A percentile compares a stretch with the other conserved stretches of the same genome.
These are phyloP conservation scores for Antrodiella citrinella DNA, from an alignment of 768 basidiomycete species.

Conservation along the genomic window DNA sequence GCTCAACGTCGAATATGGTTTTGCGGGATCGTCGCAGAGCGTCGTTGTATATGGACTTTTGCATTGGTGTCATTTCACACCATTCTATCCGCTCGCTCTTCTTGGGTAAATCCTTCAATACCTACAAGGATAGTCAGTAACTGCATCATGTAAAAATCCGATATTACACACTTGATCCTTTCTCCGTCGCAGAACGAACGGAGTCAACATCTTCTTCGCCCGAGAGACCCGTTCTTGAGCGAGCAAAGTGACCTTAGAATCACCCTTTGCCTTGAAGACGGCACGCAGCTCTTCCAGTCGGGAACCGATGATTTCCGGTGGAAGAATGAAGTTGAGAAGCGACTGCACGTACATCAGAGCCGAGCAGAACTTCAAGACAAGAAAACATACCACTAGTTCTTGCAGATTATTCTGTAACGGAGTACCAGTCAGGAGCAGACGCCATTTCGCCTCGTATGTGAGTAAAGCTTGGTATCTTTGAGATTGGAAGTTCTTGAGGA, in stretches of 20 bases:
- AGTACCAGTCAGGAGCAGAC: conserved; percentile 89
- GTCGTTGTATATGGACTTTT: conserved; percentile 78
- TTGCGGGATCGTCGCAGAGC: conserved; percentile 80
- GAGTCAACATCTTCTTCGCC: conserved; percentile 99
- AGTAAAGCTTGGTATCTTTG: conserved; percentile 88
- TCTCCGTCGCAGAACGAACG: conserved; percentile 92
- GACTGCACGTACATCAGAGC: conserved; percentile 47
- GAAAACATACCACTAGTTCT: conserved; percentile 68
- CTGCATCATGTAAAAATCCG: not conserved
- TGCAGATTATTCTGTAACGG: conserved; percentile 90
- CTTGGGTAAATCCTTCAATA: conserved; percentile 85
- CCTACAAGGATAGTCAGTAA: conserved; percentile 35
- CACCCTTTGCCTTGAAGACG: conserved; percentile 97
- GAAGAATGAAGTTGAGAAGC: conserved; percentile 95
- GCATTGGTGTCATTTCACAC: conserved; percentile 86
- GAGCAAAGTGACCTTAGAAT: conserved; percentile 78
- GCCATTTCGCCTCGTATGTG: conserved; percentile 81
- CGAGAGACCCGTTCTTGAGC: conserved; percentile 90
- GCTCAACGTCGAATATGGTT: conserved; percentile 50
- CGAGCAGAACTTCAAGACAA: conserved; percentile 1
- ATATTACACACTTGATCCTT: conserved; percentile 74
- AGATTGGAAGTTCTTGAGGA: conserved; percentile 96
- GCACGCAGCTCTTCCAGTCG: conserved; percentile 45
- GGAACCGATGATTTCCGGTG: conserved; percentile 62
- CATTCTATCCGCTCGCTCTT: conserved; percentile 92